A percentile compares a stretch with the other conserved stretches of the same genome.
Conservation (phyloP, 805 yeast genomes). For the Lachancea waltii region DNA sequence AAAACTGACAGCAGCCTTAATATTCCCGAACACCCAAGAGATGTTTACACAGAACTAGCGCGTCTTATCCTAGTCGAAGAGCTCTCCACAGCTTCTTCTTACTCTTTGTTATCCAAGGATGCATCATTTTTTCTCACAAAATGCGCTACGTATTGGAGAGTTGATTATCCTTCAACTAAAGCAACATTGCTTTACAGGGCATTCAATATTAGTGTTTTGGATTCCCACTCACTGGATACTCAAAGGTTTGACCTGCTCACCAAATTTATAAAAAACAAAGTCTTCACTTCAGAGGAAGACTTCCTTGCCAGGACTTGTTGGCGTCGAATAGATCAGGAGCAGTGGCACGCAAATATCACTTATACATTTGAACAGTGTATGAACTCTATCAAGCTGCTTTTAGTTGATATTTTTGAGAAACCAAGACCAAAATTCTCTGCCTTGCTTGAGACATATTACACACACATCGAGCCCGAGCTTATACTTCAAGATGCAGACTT, state of each 20-base stretch:
- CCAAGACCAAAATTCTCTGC: constrained; percentile 57
- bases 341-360: constrained; percentile 43
- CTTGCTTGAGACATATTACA: constrained; percentile 42
- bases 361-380: constrained; percentile 43
- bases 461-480: constrained; percentile 43
- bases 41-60: constrained; percentile 37
- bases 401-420: constrained; percentile 38
- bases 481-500: constrained; percentile 32
- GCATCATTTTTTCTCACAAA: constrained; percentile 39
- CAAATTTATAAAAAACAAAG: constrained; percentile 25
- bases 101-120: constrained; percentile 35
- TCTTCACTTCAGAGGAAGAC: constrained; percentile 18
- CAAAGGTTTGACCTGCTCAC: constrained; percentile 25
- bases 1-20: constrained; percentile 5
- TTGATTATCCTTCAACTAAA: constrained; percentile 41
- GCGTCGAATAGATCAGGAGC: constrained; percentile 43
- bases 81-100: constrained; percentile 5
- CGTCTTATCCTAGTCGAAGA: constrained; percentile 41
- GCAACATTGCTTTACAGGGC: constrained; percentile 48
- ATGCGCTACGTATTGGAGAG: constrained; percentile 53
- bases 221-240: constrained; percentile 27
- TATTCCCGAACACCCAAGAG: constrained; percentile 40
- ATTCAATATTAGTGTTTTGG: constrained; percentile 34
- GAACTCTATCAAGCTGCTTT: constrained; percentile 37
- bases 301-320: constrained; percentile 28